A percentile compares a stretch with the other conserved stretches of the same genome.
Evolutionary conservation across 345 rosid genomes (phyloP).

Genomic region (Microcos paniculata): DNA sequence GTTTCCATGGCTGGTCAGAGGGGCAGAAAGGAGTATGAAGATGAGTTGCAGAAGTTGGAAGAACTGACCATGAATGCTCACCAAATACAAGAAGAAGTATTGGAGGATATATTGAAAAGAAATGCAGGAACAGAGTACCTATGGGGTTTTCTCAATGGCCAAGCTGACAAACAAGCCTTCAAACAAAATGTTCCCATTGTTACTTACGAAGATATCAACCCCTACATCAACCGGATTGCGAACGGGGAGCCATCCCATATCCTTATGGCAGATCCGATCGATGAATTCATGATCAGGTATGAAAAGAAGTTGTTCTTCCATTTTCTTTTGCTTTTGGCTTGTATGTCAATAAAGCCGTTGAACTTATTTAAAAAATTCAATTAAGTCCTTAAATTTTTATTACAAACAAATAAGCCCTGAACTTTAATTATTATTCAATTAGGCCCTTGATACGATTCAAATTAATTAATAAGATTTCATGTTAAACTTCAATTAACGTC

Average conservation of each 20-base stretch:
- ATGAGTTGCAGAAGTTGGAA: background rate
- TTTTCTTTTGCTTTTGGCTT: no score
- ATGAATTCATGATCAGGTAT: constrained; percentile 51
- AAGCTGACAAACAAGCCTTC: constrained; percentile 38
- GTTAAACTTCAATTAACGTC: no score
- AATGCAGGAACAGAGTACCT: constrained; percentile 57
- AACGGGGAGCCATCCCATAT: background rate
- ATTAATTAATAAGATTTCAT: no score
- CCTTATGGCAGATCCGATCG: constrained; percentile 49
- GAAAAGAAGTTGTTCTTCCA: background rate
- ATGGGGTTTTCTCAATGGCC: constrained; percentile 33
- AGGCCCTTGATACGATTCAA: no score
- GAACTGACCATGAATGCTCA: background rate
- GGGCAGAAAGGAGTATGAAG: no score
- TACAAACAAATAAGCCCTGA: no score
- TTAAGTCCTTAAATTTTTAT: no score
- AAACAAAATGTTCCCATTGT: constrained; percentile 57
- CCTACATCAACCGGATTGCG: background rate
- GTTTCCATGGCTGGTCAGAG: no score
- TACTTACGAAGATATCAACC: constrained; percentile 53
- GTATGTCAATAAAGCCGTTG: no score
- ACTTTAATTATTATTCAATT: no score
- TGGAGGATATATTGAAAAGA: constrained; percentile 38
- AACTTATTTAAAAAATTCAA: no score
- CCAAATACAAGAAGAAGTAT: constrained; percentile 32